These are phyloP conservation scores for Pseudozyma sp. DNA, from an alignment of 1,284 basidiomycete genomes.

Conservation along the genomic window DNA sequence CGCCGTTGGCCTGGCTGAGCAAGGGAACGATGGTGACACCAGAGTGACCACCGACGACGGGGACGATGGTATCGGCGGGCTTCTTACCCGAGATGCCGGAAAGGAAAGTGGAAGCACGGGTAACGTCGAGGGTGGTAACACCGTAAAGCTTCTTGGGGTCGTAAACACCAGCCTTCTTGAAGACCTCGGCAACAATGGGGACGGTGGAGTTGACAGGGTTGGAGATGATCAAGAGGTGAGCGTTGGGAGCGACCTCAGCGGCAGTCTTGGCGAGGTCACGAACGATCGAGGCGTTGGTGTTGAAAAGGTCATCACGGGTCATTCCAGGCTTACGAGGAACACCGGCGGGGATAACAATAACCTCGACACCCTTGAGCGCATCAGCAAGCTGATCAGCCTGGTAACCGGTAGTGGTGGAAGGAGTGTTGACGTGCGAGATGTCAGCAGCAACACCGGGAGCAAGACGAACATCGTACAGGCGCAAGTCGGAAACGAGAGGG, in stretches of 20 bases:
- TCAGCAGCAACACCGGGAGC: constrained; percentile 71
- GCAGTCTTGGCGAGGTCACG: constrained; percentile 92
- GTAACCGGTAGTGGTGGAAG: constrained; percentile 84
- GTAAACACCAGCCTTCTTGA: constrained; percentile 93
- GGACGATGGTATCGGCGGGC: constrained; percentile 79
- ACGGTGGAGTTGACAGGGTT: constrained; percentile 83
- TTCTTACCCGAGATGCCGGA: constrained; percentile 74
- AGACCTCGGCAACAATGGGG: constrained; percentile 92
- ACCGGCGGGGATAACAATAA: constrained; percentile 97
- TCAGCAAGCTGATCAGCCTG: constrained; percentile 80
- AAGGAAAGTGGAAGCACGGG: constrained; percentile 93
- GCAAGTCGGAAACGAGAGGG: constrained; percentile 79
- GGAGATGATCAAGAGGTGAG: constrained; percentile 94
- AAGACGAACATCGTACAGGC: constrained; percentile 67
- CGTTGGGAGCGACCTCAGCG: constrained; percentile 86
- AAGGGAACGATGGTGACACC: constrained; percentile 96
- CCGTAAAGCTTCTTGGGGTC: constrained; percentile 79
- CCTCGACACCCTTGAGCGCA: constrained; percentile 84
- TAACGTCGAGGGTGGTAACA: constrained; percentile 97
- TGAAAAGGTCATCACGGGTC: constrained; percentile 99
- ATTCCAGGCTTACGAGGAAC: constrained; percentile 73
- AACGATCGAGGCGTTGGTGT: constrained; percentile 95
- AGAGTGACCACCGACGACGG: constrained; percentile 95
- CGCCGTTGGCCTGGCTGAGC: constrained; percentile 87
- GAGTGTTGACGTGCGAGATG: constrained; percentile 84